Conservation (phyloP, 1,284 basidiomycete species). For the Nidula niveotomentosa region DNA sequence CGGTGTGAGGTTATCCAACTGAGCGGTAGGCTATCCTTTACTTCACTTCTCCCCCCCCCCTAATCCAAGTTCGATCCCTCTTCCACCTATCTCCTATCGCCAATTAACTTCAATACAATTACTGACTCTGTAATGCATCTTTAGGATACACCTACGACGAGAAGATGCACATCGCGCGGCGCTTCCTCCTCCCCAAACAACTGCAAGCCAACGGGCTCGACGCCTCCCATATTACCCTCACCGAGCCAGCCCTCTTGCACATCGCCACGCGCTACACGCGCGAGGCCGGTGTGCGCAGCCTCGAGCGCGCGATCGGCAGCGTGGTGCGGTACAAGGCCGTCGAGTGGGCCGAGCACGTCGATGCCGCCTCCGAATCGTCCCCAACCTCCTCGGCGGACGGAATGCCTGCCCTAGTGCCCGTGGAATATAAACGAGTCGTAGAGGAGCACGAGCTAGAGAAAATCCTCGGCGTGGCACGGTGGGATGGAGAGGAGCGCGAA, state of each 20-base stretch:
- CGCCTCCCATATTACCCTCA: conserved; percentile 51
- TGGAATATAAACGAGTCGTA: conserved; percentile 64
- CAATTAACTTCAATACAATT: too few species aligned
- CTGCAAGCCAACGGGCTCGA: conserved; percentile 68
- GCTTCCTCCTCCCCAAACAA: conserved; percentile 87
- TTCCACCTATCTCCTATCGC: too few species aligned
- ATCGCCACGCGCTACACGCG: conserved; percentile 81
- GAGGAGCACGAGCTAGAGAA: conserved; percentile 75
- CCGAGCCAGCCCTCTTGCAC: conserved; percentile 68
- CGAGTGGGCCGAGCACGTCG: conserved; percentile 79
- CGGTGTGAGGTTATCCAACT: conserved; percentile 73
- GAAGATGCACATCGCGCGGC: conserved; percentile 85
- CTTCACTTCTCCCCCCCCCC: conserved; percentile 9
- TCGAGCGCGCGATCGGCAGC: conserved; percentile 86
- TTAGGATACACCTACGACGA: conserved; percentile 87
- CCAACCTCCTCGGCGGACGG: not conserved
- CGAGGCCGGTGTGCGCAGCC: conserved; percentile 90
- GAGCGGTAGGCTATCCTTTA: conserved; percentile 46
- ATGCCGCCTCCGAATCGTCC: conserved; percentile 31
- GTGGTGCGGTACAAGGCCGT: conserved; percentile 88
- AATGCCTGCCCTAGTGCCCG: conserved; percentile 8
- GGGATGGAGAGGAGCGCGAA: conserved; percentile 80
- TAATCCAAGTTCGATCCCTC: conserved; percentile 16
- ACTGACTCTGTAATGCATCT: not conserved
- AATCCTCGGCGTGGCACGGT: conserved; percentile 82